These are phyloP conservation scores for Trypanosoma lewisi DNA, from an alignment of 208 protist genomes.

Conservation along the genomic window DNA sequence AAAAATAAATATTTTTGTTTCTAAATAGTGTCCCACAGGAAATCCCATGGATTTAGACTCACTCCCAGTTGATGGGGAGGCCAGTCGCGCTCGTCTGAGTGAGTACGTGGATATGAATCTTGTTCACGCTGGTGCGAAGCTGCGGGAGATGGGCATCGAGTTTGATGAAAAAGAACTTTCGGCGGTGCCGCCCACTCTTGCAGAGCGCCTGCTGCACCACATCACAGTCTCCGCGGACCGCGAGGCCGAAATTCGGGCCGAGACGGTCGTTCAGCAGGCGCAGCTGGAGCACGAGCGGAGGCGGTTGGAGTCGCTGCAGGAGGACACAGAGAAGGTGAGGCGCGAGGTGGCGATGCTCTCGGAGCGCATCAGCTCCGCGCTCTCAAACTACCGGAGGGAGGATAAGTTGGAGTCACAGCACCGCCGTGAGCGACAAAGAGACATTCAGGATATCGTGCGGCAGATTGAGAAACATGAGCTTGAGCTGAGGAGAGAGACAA, in stretches of 20 bases:
- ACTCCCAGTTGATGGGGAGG: constrained; percentile 42
- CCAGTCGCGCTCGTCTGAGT: constrained; percentile 58
- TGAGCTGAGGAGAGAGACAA: constrained; percentile 48
- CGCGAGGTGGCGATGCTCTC: constrained; percentile 43
- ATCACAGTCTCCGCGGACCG: constrained; percentile 19
- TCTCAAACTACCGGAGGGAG: constrained; percentile 38
- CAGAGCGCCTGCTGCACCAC: constrained; percentile 36
- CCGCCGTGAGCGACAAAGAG: constrained; percentile 43
- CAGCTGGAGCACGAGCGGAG: neutral
- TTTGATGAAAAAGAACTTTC: constrained; percentile 14
- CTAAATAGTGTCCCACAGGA: too few species aligned
- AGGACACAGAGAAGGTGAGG: constrained; percentile 39
- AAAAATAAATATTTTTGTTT: constrained; percentile 11
- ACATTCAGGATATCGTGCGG: constrained; percentile 50
- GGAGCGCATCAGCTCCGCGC: constrained; percentile 49
- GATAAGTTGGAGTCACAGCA: constrained; percentile 39
- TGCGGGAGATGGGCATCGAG: constrained; percentile 13
- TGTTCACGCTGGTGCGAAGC: constrained; percentile 19
- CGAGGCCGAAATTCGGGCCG: constrained; percentile 29
- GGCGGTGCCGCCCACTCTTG: constrained; percentile 7
- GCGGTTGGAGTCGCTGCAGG: constrained; percentile 31
- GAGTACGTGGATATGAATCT: constrained; percentile 61
- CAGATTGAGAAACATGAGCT: constrained; percentile 71
- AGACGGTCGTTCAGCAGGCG: neutral
- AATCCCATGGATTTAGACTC: constrained; percentile 26